Percentiles rank a stretch among this genome's conserved stretches.
Evolutionary conservation across 768 basidiomycete species (phyloP).

Genomic region (Panaeolus cyanescens): DNA sequence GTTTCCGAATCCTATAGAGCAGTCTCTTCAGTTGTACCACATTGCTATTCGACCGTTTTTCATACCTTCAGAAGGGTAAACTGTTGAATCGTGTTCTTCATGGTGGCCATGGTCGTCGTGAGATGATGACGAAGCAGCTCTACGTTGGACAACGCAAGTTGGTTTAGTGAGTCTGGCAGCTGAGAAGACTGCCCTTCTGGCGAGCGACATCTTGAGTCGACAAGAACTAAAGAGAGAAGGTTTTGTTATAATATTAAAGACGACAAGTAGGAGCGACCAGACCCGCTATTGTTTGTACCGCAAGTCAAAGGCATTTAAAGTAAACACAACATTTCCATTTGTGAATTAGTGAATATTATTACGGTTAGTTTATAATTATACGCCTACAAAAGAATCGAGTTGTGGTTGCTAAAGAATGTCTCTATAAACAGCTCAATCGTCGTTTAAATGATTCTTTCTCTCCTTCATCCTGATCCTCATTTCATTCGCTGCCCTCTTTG

Average conservation of each 20-base stretch:
- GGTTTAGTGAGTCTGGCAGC: constrained; percentile 33
- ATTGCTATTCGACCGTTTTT: constrained; percentile 3
- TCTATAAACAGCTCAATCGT: not conserved
- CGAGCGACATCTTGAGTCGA: constrained; percentile 40
- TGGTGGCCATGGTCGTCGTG: constrained; percentile 40
- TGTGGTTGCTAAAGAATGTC: not conserved
- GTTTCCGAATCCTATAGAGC: constrained; percentile 55
- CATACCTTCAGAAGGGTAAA: constrained; percentile 65
- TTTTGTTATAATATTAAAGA: not conserved
- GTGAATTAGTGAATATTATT: not conserved
- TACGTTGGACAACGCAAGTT: constrained; percentile 34
- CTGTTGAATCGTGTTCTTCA: constrained; percentile 27
- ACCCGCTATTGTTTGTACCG: not conserved
- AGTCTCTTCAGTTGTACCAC: not conserved
- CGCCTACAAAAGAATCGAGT: not conserved
- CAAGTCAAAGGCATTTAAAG: not conserved
- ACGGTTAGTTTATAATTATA: not conserved
- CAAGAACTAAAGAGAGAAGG: not conserved
- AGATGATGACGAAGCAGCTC: constrained; percentile 45
- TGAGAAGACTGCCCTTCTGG: constrained; percentile 37
- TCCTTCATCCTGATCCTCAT: constrained; percentile 46
- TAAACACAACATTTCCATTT: not conserved
- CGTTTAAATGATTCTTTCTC: constrained; percentile 15
- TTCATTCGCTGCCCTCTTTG: constrained; percentile 60
- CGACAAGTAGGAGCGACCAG: not conserved